phyloP scores from a whole-genome alignment of 2,329 filamentous ascomycete genomes.

The Fusarium robinianum region DNA sequence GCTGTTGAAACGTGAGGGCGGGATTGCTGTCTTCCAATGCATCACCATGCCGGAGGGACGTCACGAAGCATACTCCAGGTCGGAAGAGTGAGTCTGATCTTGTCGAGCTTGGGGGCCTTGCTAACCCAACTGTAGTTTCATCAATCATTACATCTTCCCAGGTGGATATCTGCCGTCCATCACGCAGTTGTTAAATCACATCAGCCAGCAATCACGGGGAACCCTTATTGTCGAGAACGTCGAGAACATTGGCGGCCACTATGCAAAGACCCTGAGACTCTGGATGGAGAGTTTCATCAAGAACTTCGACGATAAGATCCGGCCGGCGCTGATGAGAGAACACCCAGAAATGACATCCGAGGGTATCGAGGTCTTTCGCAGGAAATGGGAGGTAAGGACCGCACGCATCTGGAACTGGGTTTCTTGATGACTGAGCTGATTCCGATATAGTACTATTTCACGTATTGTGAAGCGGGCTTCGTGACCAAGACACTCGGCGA shows the following conservation, averaged over 20 bases:
- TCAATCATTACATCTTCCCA: conserved; percentile 77
- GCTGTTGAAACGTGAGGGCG: conserved; percentile 67
- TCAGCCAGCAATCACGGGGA: conserved; percentile 63
- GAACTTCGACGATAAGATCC: conserved; percentile 65
- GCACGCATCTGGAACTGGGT: background rate
- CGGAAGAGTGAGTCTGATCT: conserved; percentile 58
- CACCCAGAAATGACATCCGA: conserved; percentile 63
- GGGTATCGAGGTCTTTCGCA: conserved; percentile 68
- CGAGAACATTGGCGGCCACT: conserved; percentile 76
- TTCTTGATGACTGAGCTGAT: conserved; percentile 15
- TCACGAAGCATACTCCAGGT: conserved; percentile 67
- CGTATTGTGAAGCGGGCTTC: conserved; percentile 76
- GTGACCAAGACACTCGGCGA: conserved; percentile 73
- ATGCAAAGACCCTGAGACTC: conserved; percentile 68
- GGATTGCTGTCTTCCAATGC: conserved; percentile 73
- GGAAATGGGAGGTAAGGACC: conserved; percentile 70
- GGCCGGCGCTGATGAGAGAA: conserved; percentile 61
- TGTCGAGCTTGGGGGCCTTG: background rate
- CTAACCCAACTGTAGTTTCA: conserved; percentile 55
- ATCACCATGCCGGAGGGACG: conserved; percentile 75
- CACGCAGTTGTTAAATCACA: conserved; percentile 61
- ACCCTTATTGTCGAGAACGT: conserved; percentile 68
- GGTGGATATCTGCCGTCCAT: conserved; percentile 71
- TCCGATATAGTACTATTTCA: conserved; percentile 68
- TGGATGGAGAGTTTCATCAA: conserved; percentile 70